Conservation (phyloP, 192 early-diverging fungal species). For the Coemansia furcata region DNA sequence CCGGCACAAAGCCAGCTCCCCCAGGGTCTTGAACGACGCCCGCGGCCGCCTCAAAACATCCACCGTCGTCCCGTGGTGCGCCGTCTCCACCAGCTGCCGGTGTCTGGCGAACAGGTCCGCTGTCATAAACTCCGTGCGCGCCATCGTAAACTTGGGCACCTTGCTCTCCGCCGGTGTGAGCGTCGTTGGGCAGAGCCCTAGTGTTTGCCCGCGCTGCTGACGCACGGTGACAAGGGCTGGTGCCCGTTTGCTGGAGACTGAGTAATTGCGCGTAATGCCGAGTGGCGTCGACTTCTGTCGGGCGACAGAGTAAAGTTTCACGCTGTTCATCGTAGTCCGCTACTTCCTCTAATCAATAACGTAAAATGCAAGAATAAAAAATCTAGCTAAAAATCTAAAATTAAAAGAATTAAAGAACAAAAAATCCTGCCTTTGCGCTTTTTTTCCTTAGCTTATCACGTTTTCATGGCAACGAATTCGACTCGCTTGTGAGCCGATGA, state of each 20-base stretch:
- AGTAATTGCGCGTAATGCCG: constrained; percentile 27
- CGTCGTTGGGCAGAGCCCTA: not conserved
- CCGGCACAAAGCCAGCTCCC: constrained; percentile 26
- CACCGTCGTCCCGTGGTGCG: not conserved
- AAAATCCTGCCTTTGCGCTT: not conserved
- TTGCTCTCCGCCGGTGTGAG: not conserved
- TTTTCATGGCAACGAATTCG: not conserved
- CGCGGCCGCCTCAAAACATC: not conserved
- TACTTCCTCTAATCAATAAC: not conserved
- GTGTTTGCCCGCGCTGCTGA: not conserved
- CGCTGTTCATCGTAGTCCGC: not conserved
- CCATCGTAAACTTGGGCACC: constrained; percentile 49
- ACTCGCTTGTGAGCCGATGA: not conserved
- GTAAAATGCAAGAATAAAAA: constrained; percentile 1
- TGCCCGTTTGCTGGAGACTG: constrained; percentile 36
- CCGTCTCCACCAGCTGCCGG: constrained; percentile 25
- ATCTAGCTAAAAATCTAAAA: not conserved
- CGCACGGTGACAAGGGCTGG: not conserved
- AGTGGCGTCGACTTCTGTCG: not conserved
- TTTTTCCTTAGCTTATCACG: not conserved
- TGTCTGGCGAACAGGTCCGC: constrained; percentile 42
- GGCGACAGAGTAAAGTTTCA: not conserved
- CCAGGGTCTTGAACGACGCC: constrained; percentile 39
- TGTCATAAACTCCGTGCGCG: constrained; percentile 38
- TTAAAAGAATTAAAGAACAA: not conserved